These are phyloP conservation scores for Pichia sp. DNA, from an alignment of 1,139 yeast genomes.

Conservation along the genomic window DNA sequence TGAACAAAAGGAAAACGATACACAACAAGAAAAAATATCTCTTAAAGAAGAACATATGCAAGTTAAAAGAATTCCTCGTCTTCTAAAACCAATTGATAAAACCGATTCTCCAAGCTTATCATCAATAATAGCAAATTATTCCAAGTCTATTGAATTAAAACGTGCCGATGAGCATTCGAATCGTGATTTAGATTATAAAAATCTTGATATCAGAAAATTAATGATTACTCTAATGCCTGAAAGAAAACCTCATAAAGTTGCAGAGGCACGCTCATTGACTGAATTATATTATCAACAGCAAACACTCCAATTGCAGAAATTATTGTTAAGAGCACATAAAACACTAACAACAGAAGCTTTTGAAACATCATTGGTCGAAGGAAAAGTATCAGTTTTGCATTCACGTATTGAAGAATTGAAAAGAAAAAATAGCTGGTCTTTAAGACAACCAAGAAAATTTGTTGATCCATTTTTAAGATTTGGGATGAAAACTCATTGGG, in stretches of 20 bases:
- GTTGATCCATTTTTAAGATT: slow-evolving; percentile 53
- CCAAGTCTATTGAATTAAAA: slow-evolving; percentile 18
- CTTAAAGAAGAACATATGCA: neutral
- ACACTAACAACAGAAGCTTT: slow-evolving; percentile 77
- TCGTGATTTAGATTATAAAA: slow-evolving; percentile 29
- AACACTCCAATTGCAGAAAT: slow-evolving; percentile 73
- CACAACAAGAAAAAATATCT: neutral
- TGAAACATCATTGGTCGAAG: slow-evolving; percentile 84
- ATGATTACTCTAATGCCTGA: slow-evolving; percentile 41
- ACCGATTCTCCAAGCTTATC: slow-evolving; percentile 26
- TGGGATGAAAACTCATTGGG: slow-evolving; percentile 54
- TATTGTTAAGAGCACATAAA: slow-evolving; percentile 81
- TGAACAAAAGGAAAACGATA: neutral
- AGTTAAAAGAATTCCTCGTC: neutral
- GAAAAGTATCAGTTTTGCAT: slow-evolving; percentile 85
- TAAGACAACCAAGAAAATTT: slow-evolving; percentile 72
- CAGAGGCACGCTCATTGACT: slow-evolving; percentile 62
- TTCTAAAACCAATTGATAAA: slow-evolving; percentile 6
- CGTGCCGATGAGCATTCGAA: slow-evolving; percentile 25
- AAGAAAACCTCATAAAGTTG: slow-evolving; percentile 41
- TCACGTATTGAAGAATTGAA: slow-evolving; percentile 90
- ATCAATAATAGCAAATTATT: slow-evolving; percentile 24
- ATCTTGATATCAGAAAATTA: slow-evolving; percentile 34
- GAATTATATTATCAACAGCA: slow-evolving; percentile 85
- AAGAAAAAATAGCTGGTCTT: slow-evolving; percentile 83